Conservation (phyloP, 768 basidiomycete species). For the Tylopilus plumbeoviolaceoides region DNA sequence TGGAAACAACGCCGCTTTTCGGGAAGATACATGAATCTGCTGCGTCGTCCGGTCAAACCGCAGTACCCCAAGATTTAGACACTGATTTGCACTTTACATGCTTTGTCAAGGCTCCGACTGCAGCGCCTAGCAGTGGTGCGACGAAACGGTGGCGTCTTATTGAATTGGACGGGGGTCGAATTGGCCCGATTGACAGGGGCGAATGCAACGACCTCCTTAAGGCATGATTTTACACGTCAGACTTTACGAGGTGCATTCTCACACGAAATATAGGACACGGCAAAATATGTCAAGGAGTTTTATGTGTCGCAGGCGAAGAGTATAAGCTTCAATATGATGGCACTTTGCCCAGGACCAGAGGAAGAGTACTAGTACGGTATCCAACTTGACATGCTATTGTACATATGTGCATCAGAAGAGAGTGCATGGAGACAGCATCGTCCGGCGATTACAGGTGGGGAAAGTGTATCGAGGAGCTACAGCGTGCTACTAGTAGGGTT, state of each 20-base stretch:
- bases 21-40: slow-evolving; percentile 70
- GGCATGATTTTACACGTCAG: slow-evolving; percentile 30
- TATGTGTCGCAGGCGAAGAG: slow-evolving; percentile 38
- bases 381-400: background rate
- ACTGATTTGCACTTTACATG: slow-evolving; percentile 85
- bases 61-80: slow-evolving; percentile 57
- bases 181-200: slow-evolving; percentile 79
- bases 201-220: slow-evolving; percentile 53
- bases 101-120: slow-evolving; percentile 68
- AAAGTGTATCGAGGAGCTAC: background rate
- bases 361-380: slow-evolving; percentile 8
- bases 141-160: slow-evolving; percentile 48
- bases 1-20: slow-evolving; percentile 76
- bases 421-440: background rate
- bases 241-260: background rate
- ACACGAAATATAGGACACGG: slow-evolving; percentile 37
- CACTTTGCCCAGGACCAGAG: slow-evolving; percentile 34
- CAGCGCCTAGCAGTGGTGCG: slow-evolving; percentile 19
- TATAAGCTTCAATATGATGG: slow-evolving; percentile 47
- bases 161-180: slow-evolving; percentile 80
- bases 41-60: slow-evolving; percentile 66
- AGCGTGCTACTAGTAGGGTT: background rate
- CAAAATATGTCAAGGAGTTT: slow-evolving; percentile 41
- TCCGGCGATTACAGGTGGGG: background rate
- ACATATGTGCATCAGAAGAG: slow-evolving; percentile 7